Conservation (phyloP, 352 stramenopile genomes). For the Pilasporangium apinafurcum region DNA sequence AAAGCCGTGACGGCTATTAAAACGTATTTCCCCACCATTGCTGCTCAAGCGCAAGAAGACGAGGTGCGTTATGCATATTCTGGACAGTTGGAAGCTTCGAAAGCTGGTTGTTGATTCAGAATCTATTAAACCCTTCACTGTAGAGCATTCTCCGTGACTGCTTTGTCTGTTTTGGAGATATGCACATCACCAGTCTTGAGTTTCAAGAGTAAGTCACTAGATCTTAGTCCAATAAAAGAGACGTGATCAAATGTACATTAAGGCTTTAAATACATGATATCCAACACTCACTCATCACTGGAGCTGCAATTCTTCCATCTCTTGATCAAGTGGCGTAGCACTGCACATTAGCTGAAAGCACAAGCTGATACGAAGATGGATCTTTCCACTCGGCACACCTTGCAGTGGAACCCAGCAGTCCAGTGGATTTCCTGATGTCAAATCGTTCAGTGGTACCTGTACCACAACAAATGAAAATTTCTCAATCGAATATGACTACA, state of each 20-base stretch:
- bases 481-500: neutral
- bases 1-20: slow-evolving; percentile 46
- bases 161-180: slow-evolving; percentile 38
- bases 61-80: slow-evolving; percentile 9
- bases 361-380: slow-evolving; percentile 57
- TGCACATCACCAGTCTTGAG: slow-evolving; percentile 20
- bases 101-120: neutral
- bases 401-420: slow-evolving; percentile 68
- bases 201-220: slow-evolving; percentile 1
- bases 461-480: neutral
- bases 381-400: slow-evolving; percentile 37
- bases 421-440: slow-evolving; percentile 56
- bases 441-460: slow-evolving; percentile 37
- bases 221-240: neutral
- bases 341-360: slow-evolving; percentile 83
- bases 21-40: slow-evolving; percentile 61
- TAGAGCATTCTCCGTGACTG: slow-evolving; percentile 32
- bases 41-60: slow-evolving; percentile 29
- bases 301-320: slow-evolving; percentile 13
- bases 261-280: slow-evolving; percentile 2
- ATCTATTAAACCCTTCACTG: neutral
- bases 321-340: slow-evolving; percentile 15
- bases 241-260: neutral
- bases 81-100: no score
- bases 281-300: no score